Evolutionary conservation across 345 rosid species (phyloP).

Genomic region (Gossypium raimondii): DNA sequence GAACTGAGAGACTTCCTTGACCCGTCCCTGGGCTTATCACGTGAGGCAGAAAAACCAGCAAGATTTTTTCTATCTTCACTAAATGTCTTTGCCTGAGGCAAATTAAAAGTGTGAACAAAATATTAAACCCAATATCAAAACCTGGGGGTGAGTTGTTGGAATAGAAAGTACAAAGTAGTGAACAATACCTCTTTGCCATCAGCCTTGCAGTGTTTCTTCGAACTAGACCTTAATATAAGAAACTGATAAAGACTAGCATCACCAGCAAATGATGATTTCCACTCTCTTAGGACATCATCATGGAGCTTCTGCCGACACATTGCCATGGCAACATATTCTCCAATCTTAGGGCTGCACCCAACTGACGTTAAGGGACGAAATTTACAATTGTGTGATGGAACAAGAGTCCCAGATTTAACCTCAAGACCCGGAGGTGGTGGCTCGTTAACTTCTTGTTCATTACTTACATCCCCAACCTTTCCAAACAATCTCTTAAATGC

Average conservation of each 20-base stretch:
- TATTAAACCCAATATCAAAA: background rate
- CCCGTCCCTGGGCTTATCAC: slow-evolving; percentile 18
- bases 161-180: background rate
- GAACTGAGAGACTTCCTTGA: slow-evolving; percentile 21
- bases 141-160: background rate
- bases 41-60: slow-evolving; percentile 7
- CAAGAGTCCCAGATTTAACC: slow-evolving; percentile 21
- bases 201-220: slow-evolving; percentile 20
- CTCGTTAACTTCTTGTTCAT: slow-evolving; percentile 42
- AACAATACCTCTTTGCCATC: slow-evolving; percentile 26
- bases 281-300: slow-evolving; percentile 54
- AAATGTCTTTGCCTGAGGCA: slow-evolving; percentile 33
- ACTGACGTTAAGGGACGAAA: slow-evolving; percentile 37
- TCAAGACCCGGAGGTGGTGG: slow-evolving; percentile 72
- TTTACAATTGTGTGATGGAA: slow-evolving; percentile 36
- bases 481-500: slow-evolving; percentile 40
- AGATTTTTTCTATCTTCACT: slow-evolving; percentile 12
- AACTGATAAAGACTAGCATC: slow-evolving; percentile 38
- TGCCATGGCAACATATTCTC: slow-evolving; percentile 58
- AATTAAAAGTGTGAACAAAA: slow-evolving; percentile 1
- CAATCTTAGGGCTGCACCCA: slow-evolving; percentile 42
- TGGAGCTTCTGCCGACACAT: slow-evolving; percentile 82
- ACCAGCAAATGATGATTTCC: slow-evolving; percentile 45
- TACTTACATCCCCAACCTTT: slow-evolving; percentile 29
- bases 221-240: slow-evolving; percentile 31